Evolutionary conservation across 2,329 filamentous ascomycete species (phyloP).

Genomic region (Berkeleyomyces basicola): DNA sequence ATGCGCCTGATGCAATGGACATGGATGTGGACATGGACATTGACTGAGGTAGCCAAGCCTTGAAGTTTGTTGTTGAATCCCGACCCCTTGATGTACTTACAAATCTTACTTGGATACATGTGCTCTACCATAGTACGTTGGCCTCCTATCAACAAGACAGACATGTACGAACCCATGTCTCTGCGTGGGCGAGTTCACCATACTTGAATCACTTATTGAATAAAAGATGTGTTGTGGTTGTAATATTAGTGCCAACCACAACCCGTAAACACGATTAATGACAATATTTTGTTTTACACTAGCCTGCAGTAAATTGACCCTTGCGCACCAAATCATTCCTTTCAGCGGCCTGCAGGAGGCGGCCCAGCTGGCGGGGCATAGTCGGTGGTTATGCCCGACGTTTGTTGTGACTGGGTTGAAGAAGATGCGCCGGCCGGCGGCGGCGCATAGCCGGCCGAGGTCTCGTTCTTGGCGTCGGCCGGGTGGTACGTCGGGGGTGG

Average conservation of each 20-base stretch:
- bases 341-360: not conserved
- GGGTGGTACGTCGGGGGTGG: slow-evolving; percentile 43
- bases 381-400: not conserved
- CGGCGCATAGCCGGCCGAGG: slow-evolving; percentile 28
- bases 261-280: not conserved
- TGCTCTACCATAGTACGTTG: too few relatives aligned
- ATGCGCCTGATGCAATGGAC: slow-evolving; percentile 11
- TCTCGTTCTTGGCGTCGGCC: slow-evolving; percentile 33
- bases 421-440: slow-evolving; percentile 17
- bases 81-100: too few relatives aligned
- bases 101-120: too few relatives aligned
- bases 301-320: not conserved
- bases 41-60: not conserved
- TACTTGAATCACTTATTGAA: too few relatives aligned
- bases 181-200: too few relatives aligned
- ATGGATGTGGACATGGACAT: slow-evolving; percentile 13
- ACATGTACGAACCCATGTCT: too few relatives aligned
- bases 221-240: too few relatives aligned
- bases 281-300: not conserved
- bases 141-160: too few relatives aligned
- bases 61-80: too few relatives aligned
- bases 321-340: not conserved
- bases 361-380: slow-evolving; percentile 13
- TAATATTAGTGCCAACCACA: too few relatives aligned
- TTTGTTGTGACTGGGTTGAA: not conserved